A percentile compares a stretch with the other conserved stretches of the same genome.
phyloP scores from a whole-genome alignment of 441 rosid genomes.

The Theobroma grandiflorum region DNA sequence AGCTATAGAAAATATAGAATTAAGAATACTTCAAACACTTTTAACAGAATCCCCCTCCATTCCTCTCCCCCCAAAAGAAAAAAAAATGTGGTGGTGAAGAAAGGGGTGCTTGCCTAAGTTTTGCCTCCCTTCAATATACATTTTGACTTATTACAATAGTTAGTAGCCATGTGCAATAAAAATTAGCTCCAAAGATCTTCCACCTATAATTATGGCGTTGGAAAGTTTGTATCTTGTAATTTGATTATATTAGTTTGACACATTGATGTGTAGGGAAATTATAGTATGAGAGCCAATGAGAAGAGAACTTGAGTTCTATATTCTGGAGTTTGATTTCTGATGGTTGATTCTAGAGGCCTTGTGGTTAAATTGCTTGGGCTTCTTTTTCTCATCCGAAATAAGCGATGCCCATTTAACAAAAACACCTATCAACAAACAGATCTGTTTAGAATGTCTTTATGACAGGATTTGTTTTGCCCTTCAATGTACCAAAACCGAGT shows the following conservation, averaged over 20 bases:
- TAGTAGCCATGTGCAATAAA: not conserved
- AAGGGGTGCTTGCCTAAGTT: not conserved
- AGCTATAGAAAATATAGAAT: conserved; percentile 55
- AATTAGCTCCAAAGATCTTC: not conserved
- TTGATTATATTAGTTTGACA: conserved; percentile 8
- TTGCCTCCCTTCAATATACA: not conserved
- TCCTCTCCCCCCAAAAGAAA: too few relatives aligned
- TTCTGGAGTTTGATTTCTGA: not conserved
- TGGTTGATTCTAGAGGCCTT: not conserved
- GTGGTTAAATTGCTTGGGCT: too few relatives aligned
- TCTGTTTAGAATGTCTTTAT: too few relatives aligned
- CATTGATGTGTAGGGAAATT: not conserved
- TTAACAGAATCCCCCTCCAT: not conserved
- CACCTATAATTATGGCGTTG: not conserved
- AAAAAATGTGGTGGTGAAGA: not conserved
- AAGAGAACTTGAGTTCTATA: not conserved
- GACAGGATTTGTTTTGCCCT: too few relatives aligned
- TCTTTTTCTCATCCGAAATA: too few relatives aligned
- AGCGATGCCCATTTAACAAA: too few relatives aligned
- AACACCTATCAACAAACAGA: too few relatives aligned
- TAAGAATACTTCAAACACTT: conserved; percentile 10
- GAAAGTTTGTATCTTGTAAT: conserved; percentile 2
- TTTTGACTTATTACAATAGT: not conserved
- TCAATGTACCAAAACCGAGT: too few relatives aligned
- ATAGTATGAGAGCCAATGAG: not conserved